Evolutionary conservation across 108 stramenopile species (phyloP).

Genomic region (Fragilaria radians): DNA sequence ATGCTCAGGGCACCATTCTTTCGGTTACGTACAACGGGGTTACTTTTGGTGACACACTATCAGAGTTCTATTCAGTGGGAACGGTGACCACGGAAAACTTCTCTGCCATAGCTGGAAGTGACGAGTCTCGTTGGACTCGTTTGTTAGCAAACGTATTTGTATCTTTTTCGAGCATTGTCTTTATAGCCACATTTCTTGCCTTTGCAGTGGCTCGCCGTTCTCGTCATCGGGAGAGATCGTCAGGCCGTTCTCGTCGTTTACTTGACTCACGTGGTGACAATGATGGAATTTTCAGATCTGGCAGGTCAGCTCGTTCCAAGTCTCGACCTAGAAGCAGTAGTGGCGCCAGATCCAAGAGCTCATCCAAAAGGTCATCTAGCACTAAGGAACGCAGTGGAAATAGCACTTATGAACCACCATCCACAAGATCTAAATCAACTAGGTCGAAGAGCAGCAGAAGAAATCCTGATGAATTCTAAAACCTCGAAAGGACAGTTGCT

Average conservation of each 20-base stretch:
- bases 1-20: constrained; percentile 68
- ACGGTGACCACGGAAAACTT: background rate
- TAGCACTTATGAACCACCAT: background rate
- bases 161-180: constrained; percentile 61
- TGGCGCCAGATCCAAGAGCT: constrained; percentile 13
- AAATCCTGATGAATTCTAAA: constrained; percentile 13
- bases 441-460: constrained; percentile 1
- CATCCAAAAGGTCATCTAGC: background rate
- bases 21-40: constrained; percentile 43
- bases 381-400: constrained; percentile 1
- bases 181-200: constrained; percentile 79
- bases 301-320: constrained; percentile 24
- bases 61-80: constrained; percentile 26
- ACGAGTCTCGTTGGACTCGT: constrained; percentile 42
- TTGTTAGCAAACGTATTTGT: constrained; percentile 71
- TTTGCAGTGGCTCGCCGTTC: constrained; percentile 82
- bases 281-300: constrained; percentile 18
- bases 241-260: constrained; percentile 45
- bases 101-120: background rate
- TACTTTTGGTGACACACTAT: constrained; percentile 38
- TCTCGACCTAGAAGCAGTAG: constrained; percentile 15
- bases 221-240: constrained; percentile 50
- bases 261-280: constrained; percentile 24
- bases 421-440: background rate
- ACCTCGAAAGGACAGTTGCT: background rate